Conservation (phyloP, 2,329 filamentous ascomycete genomes). For the Scedosporium aurantiacum region DNA sequence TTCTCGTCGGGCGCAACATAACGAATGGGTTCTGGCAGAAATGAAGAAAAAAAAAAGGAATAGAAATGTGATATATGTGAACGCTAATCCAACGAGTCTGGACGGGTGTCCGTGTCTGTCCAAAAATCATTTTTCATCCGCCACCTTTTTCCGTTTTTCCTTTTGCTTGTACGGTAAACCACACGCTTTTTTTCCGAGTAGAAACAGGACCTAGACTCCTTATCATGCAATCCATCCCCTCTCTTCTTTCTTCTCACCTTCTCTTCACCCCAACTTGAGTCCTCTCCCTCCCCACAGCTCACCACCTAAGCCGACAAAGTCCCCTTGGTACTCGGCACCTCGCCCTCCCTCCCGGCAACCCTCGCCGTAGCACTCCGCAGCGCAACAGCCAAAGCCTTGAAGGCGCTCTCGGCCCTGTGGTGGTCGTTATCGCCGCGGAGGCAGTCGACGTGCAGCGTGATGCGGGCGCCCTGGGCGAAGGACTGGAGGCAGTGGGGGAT, state of each 20-base stretch:
- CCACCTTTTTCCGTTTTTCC: neutral
- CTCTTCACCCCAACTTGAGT: too few species aligned
- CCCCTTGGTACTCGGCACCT: constrained; percentile 93
- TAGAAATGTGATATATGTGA: neutral
- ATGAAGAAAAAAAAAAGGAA: neutral
- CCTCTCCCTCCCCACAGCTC: neutral
- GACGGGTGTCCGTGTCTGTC: neutral
- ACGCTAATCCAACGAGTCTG: neutral
- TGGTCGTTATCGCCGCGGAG: constrained; percentile 88
- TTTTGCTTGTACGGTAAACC: neutral
- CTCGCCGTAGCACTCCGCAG: constrained; percentile 64
- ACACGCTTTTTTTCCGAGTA: neutral
- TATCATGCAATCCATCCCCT: neutral
- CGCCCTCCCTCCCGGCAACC: constrained; percentile 72
- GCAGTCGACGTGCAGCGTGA: constrained; percentile 94
- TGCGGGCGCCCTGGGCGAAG: constrained; percentile 79
- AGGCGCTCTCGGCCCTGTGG: constrained; percentile 89
- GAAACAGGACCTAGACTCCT: neutral
- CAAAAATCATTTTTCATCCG: neutral
- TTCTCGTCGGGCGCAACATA: neutral
- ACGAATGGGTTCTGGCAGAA: neutral
- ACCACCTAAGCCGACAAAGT: constrained; percentile 54
- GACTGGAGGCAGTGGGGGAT: constrained; percentile 89
- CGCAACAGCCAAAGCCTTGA: constrained; percentile 90
- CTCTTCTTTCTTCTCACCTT: neutral